Evolutionary conservation across 495 filamentous ascomycete species (phyloP).

Genomic region (Sphaerosporella brunnea): DNA sequence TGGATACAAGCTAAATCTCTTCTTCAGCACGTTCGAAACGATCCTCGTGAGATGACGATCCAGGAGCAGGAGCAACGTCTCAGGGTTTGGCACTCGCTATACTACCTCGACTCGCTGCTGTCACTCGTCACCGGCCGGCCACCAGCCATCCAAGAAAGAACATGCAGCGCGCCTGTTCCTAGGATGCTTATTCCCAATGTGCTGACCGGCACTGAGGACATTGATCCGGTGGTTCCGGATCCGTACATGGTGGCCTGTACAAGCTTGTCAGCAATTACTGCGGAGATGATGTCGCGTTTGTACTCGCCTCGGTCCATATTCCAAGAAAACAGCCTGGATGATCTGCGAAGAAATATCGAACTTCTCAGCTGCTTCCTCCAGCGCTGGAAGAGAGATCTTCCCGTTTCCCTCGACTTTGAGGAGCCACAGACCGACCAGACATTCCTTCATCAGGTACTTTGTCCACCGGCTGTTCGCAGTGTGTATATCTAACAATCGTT

Average conservation of each 20-base stretch:
- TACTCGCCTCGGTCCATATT: not conserved
- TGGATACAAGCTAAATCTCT: too few relatives aligned
- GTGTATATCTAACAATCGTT: too few relatives aligned
- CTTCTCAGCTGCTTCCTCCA: not conserved
- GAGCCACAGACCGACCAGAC: not conserved
- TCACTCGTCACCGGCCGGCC: not conserved
- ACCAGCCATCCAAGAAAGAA: not conserved
- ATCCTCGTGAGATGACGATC: not conserved
- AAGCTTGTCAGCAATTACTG: not conserved
- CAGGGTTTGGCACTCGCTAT: not conserved
- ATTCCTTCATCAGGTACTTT: not conserved
- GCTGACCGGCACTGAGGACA: not conserved
- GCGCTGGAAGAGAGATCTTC: not conserved
- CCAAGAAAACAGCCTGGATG: not conserved
- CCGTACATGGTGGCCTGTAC: not conserved
- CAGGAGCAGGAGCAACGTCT: not conserved
- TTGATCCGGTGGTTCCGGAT: not conserved
- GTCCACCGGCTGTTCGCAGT: too few relatives aligned
- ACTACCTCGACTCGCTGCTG: not conserved
- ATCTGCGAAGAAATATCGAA: not conserved
- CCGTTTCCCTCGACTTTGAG: not conserved
- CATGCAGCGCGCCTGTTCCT: not conserved
- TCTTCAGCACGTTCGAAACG: not conserved
- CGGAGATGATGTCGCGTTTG: not conserved
- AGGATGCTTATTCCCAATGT: not conserved